A percentile compares a stretch with the other conserved stretches of the same genome.
Evolutionary conservation across 352 stramenopile genomes (phyloP).

Genomic region (Peronospora tabacina): DNA sequence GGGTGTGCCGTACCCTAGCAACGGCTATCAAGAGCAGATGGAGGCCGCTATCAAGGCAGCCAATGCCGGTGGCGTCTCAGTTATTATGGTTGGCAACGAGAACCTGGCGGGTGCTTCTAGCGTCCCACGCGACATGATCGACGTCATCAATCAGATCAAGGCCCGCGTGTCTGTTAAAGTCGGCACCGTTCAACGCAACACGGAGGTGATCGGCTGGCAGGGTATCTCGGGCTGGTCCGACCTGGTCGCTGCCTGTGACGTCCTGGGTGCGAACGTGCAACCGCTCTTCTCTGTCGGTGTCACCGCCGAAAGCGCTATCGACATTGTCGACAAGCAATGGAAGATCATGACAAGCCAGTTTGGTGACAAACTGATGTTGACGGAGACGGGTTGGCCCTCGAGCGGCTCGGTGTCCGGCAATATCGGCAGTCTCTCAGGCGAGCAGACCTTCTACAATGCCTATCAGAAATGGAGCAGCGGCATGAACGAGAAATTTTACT

Average conservation of each 20-base stretch:
- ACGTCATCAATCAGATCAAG: constrained; percentile 39
- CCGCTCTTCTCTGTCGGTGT: constrained; percentile 22
- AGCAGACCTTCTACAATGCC: constrained; percentile 21
- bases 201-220: constrained; percentile 34
- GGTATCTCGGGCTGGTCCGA: constrained; percentile 8
- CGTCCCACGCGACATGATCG: constrained; percentile 31
- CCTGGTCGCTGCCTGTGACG: constrained; percentile 14
- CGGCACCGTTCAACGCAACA: constrained; percentile 59
- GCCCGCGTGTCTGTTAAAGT: constrained; percentile 44
- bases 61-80: no score
- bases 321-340: constrained; percentile 38
- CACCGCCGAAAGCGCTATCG: constrained; percentile 24
- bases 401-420: constrained; percentile 23
- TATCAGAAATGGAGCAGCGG: constrained; percentile 49
- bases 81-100: constrained; percentile 61
- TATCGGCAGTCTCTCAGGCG: constrained; percentile 16
- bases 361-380: constrained; percentile 40
- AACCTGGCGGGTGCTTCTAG: constrained; percentile 29
- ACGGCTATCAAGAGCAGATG: no score
- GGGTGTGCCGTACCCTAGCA: no score
- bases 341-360: constrained; percentile 22
- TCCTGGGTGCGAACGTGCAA: constrained; percentile 50
- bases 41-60: no score
- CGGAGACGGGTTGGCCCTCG: constrained; percentile 47
- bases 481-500: constrained; percentile 47